phyloP scores from a whole-genome alignment of 805 yeast species.

The Ogataea thermomethanolica region DNA sequence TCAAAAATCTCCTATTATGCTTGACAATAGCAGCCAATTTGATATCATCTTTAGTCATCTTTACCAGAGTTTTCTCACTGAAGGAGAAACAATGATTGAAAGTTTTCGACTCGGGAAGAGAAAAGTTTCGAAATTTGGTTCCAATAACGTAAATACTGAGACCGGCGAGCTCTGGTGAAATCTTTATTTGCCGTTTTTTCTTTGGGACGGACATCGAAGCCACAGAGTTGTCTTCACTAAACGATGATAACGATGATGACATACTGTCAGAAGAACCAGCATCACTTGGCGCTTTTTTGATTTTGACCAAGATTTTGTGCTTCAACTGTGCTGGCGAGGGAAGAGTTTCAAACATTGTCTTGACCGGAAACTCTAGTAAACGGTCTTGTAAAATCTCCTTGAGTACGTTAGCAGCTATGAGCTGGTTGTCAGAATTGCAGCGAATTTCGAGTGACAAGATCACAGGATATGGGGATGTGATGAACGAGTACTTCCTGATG shows the following conservation, averaged over 20 bases:
- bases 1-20: slow-evolving; percentile 71
- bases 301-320: slow-evolving; percentile 72
- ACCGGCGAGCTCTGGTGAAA: slow-evolving; percentile 45
- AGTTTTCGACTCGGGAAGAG: slow-evolving; percentile 81
- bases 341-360: slow-evolving; percentile 30
- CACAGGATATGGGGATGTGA: slow-evolving; percentile 81
- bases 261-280: slow-evolving; percentile 4
- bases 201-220: slow-evolving; percentile 23
- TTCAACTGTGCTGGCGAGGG: slow-evolving; percentile 76
- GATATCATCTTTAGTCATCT: slow-evolving; percentile 59
- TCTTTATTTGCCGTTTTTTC: slow-evolving; percentile 21
- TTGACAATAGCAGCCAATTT: slow-evolving; percentile 57
- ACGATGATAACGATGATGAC: slow-evolving; percentile 33
- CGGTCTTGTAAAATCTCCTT: slow-evolving; percentile 56
- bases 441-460: slow-evolving; percentile 83
- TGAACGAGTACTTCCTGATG: slow-evolving; percentile 81
- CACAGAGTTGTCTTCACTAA: slow-evolving; percentile 26
- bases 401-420: slow-evolving; percentile 50
- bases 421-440: slow-evolving; percentile 68
- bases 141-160: slow-evolving; percentile 77
- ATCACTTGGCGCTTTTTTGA: slow-evolving; percentile 44
- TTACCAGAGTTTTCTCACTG: slow-evolving; percentile 64
- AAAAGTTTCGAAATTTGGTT: slow-evolving; percentile 71
- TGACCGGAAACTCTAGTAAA: slow-evolving; percentile 42
- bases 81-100: slow-evolving; percentile 82